Percentiles rank a stretch among this genome's conserved stretches.
Conservation (phyloP, 371 early-diverging fungal species). For the Apophysomyces elegans region DNA sequence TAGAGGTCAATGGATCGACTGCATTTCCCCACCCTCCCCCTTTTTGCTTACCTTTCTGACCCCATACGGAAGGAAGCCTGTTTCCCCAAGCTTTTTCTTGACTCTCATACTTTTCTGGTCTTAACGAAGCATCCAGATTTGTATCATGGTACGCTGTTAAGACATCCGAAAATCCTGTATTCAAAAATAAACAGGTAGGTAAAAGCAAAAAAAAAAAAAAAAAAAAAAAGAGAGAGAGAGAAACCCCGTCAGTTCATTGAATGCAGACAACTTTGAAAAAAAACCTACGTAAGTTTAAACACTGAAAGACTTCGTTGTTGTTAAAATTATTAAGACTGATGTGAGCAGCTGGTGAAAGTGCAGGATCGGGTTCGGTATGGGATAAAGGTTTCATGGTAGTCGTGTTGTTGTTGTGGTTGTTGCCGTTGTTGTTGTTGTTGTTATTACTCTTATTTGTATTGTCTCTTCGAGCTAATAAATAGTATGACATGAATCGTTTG, state of each 20-base stretch:
- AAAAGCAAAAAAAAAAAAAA: not conserved
- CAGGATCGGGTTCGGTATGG: slow-evolving; percentile 18
- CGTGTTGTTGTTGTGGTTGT: no score
- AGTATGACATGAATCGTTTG: not conserved
- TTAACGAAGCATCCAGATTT: slow-evolving; percentile 19
- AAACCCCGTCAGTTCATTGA: no score
- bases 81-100: slow-evolving; percentile 38
- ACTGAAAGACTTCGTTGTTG: slow-evolving; percentile 24
- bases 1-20: slow-evolving; percentile 10
- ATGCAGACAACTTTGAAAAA: no score
- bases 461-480: slow-evolving; percentile 1
- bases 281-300: slow-evolving; percentile 30
- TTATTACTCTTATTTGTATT: slow-evolving; percentile 8
- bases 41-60: slow-evolving; percentile 28
- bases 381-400: not conserved
- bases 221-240: not conserved
- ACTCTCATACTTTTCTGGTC: slow-evolving; percentile 35
- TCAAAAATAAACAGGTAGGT: not conserved
- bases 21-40: no score
- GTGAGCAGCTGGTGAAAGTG: slow-evolving; percentile 12
- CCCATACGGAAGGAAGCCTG: slow-evolving; percentile 27
- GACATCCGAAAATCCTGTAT: slow-evolving; percentile 27
- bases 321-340: slow-evolving; percentile 33
- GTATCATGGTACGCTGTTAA: slow-evolving; percentile 25
- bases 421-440: no score